These are phyloP conservation scores for Melocanna baccifera DNA, from an alignment of 176 grass and related monocot genomes.

Conservation along the genomic window DNA sequence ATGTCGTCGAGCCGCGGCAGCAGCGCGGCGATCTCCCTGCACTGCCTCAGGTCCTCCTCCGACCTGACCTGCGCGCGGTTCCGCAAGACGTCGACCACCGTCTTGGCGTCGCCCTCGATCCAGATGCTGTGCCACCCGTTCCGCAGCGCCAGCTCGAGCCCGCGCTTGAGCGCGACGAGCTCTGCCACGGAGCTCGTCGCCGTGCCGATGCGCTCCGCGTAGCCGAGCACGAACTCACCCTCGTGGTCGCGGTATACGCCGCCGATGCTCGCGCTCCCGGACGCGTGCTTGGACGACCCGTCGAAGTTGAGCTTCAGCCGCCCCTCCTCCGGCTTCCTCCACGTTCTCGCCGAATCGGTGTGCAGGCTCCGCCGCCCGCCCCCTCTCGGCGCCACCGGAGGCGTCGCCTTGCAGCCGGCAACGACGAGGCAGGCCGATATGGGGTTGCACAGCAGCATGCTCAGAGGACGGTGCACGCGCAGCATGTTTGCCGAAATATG, in stretches of 20 bases:
- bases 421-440: not conserved
- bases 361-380: not conserved
- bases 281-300: conserved; percentile 51
- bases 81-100: conserved; percentile 34
- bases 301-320: conserved; percentile 85
- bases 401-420: not conserved
- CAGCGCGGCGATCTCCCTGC: conserved; percentile 37
- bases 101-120: conserved; percentile 60
- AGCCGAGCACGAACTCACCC: conserved; percentile 67
- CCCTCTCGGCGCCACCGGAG: not conserved
- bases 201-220: conserved; percentile 60
- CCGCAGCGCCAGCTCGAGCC: conserved; percentile 53
- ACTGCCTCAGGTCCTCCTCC: conserved; percentile 31
- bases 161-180: conserved; percentile 49
- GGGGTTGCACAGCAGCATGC: conserved; percentile 11
- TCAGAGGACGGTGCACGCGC: conserved; percentile 3
- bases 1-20: conserved; percentile 32
- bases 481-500: not conserved
- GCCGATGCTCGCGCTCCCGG: conserved; percentile 69
- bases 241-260: conserved; percentile 73
- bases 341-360: not conserved
- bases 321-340: conserved; percentile 61
- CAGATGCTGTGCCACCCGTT: conserved; percentile 51
- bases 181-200: conserved; percentile 63
- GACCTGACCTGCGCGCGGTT: not conserved